Evolutionary conservation across 2,329 filamentous ascomycete species (phyloP).

Genomic region (Cladosporium sp.): DNA sequence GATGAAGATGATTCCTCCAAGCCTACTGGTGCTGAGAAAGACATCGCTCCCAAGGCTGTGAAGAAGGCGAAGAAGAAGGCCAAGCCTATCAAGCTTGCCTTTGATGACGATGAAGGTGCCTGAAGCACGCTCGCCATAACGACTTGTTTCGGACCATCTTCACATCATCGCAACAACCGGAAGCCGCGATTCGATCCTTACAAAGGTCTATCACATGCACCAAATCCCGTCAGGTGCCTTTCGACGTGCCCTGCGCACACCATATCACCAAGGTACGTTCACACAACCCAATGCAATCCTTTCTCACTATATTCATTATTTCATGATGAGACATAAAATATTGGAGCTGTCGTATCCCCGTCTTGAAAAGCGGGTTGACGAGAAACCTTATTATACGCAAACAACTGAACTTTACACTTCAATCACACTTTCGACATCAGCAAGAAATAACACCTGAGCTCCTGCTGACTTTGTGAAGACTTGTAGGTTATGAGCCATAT

Average conservation of each 20-base stretch:
- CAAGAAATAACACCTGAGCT: not conserved
- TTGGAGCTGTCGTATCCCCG: conserved; percentile 23
- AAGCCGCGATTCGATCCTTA: not conserved
- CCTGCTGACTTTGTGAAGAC: conserved; percentile 3
- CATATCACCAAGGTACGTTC: conserved; percentile 5
- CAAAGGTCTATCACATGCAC: not conserved
- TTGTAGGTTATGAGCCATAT: not conserved
- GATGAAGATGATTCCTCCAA: conserved; percentile 28
- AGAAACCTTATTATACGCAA: conserved; percentile 22
- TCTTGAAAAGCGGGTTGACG: conserved; percentile 18
- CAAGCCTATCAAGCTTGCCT: conserved; percentile 39
- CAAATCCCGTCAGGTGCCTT: not conserved
- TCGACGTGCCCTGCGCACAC: not conserved
- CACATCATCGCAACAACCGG: not conserved
- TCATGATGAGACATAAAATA: conserved; percentile 22
- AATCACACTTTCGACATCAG: not conserved
- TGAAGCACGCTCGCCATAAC: not conserved
- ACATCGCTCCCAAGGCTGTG: conserved; percentile 21
- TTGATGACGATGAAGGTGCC: conserved; percentile 35
- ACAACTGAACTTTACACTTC: conserved; percentile 6
- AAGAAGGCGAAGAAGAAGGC: conserved; percentile 38
- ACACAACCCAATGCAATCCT: not conserved
- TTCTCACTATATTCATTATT: not conserved
- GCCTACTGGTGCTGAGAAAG: conserved; percentile 8
- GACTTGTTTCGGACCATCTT: not conserved